These are phyloP conservation scores for Daedaleopsis nitida DNA, from an alignment of 768 basidiomycete genomes.

Conservation along the genomic window DNA sequence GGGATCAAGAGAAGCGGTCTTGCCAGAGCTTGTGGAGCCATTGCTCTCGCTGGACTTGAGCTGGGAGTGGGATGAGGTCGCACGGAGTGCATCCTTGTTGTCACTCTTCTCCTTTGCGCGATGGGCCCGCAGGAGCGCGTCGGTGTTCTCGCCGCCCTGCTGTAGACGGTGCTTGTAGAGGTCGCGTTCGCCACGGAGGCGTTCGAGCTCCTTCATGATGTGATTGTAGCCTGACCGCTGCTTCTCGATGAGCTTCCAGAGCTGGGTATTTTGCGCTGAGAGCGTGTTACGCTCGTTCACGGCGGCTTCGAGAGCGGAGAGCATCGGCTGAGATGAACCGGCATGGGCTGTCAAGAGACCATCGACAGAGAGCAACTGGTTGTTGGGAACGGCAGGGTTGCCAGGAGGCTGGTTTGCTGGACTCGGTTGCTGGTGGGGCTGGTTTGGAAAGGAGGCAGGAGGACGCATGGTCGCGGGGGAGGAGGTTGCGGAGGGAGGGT, in stretches of 20 bases:
- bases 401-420: slow-evolving; percentile 10
- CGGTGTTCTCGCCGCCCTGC: slow-evolving; percentile 46
- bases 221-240: slow-evolving; percentile 81
- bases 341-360: slow-evolving; percentile 58
- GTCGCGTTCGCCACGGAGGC: slow-evolving; percentile 81
- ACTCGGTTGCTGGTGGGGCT: slow-evolving; percentile 21
- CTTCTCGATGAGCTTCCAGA: slow-evolving; percentile 96
- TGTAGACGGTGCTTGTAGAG: slow-evolving; percentile 44
- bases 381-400: slow-evolving; percentile 28
- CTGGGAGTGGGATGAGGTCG: slow-evolving; percentile 33
- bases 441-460: slow-evolving; percentile 22
- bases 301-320: slow-evolving; percentile 70
- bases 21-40: slow-evolving; percentile 14
- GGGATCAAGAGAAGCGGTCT: slow-evolving; percentile 27
- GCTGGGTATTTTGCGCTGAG: slow-evolving; percentile 81
- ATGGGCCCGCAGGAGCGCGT: slow-evolving; percentile 36
- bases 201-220: slow-evolving; percentile 82
- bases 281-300: slow-evolving; percentile 81
- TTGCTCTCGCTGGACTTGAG: slow-evolving; percentile 29
- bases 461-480: slow-evolving; percentile 23
- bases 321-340: slow-evolving; percentile 51
- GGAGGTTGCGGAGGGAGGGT: slow-evolving; percentile 18
- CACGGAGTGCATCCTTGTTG: slow-evolving; percentile 30
- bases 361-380: slow-evolving; percentile 49
- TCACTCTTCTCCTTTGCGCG: slow-evolving; percentile 32